Evolutionary conservation across 805 yeast genomes (phyloP).

Genomic region (Myxozyma nipponensis): DNA sequence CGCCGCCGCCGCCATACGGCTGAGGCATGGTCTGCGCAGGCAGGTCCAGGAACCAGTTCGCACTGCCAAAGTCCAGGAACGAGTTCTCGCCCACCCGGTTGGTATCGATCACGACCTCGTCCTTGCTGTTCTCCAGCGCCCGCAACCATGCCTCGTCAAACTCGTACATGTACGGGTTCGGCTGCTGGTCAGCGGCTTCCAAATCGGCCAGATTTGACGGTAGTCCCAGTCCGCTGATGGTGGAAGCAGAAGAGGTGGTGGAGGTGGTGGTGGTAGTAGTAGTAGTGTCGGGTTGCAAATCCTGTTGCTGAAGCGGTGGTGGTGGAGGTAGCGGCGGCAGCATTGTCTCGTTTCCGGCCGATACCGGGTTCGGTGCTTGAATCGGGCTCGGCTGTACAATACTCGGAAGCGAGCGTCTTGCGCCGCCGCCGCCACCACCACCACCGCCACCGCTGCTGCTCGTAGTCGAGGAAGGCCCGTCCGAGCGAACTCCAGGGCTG

Average conservation of each 20-base stretch:
- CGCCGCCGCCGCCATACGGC: background rate
- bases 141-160: conserved; percentile 28
- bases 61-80: conserved; percentile 21
- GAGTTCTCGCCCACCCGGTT: conserved; percentile 28
- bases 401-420: background rate
- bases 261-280: too few relatives aligned
- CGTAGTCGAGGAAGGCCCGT: conserved; percentile 16
- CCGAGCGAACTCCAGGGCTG: conserved; percentile 18
- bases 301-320: conserved; percentile 7
- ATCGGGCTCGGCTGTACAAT: background rate
- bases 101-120: conserved; percentile 25
- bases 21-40: conserved; percentile 9
- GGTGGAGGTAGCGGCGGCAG: conserved; percentile 3
- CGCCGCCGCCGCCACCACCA: background rate
- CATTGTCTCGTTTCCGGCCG: background rate
- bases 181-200: conserved; percentile 19
- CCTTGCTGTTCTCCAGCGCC: conserved; percentile 27
- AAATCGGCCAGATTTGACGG: conserved; percentile 25
- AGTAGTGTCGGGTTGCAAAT: too few relatives aligned
- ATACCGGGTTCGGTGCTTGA: background rate
- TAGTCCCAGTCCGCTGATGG: conserved; percentile 15
- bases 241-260: background rate
- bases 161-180: conserved; percentile 26
- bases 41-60: conserved; percentile 23
- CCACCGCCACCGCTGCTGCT: conserved; percentile 6